These are phyloP conservation scores for Striga asiatica DNA, from an alignment of 257 asterid genomes.

Conservation along the genomic window DNA sequence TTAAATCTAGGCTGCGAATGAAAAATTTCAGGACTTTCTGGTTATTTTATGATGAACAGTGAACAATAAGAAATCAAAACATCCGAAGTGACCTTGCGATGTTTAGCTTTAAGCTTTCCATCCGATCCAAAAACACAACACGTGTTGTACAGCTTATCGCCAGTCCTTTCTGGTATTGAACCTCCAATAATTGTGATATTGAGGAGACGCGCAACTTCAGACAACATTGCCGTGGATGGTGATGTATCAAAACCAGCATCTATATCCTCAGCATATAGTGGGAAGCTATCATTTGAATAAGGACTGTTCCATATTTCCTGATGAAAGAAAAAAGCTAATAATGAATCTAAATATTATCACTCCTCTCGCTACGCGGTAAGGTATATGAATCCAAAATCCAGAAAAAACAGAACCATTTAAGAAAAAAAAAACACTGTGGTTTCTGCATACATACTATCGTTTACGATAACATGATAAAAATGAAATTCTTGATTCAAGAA, in stretches of 20 bases:
- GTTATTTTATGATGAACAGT: background rate
- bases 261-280: constrained; percentile 85
- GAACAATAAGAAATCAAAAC: constrained; percentile 2
- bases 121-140: constrained; percentile 86
- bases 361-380: no score
- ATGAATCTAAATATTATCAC: background rate
- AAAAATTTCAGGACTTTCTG: no score
- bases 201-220: constrained; percentile 60
- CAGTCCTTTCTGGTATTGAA: constrained; percentile 81
- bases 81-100: constrained; percentile 60
- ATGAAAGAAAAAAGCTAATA: constrained; percentile 9
- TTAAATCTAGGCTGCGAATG: background rate
- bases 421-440: background rate
- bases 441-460: background rate
- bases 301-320: constrained; percentile 99
- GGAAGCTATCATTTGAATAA: constrained; percentile 89
- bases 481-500: background rate
- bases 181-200: constrained; percentile 85
- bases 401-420: background rate
- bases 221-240: constrained; percentile 90
- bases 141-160: constrained; percentile 76
- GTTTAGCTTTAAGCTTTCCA: constrained; percentile 87
- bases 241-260: constrained; percentile 85
- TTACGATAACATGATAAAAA: background rate
- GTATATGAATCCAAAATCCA: no score